Base-by-base conservation (phyloP, 768 basidiomycete species). In the Phylloporus arenicola region DNA sequence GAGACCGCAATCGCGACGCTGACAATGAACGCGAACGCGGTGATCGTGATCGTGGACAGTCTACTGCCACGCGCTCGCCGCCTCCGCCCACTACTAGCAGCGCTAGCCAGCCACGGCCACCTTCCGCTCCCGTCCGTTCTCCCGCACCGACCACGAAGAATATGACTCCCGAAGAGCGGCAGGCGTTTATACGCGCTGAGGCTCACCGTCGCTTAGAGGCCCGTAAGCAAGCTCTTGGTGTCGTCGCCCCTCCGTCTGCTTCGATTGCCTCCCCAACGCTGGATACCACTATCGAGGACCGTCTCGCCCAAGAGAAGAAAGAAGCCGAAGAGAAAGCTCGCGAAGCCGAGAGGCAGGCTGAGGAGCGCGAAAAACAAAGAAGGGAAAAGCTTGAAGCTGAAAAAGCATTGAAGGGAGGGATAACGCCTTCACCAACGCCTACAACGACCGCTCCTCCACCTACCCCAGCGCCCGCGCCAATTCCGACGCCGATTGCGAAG, bases 301-400 rank as follows among this genome's bases (percentile, higher is more conserved):
- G 94, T 10, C 76, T 98, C 6, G 83, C 80, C 33, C 76, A 83
- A 58, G 95, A 98, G 62, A 88, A 86, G 74, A 83, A 79, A 63
- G 95, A 96, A 63, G 94, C 94, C 0, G 93, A 92, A 56, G 88
- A 91, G 64, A 91, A 88, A 65, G 81, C 80, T 0, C 78, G 75
- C 49, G 71, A 76, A 43, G 93, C 92, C 0, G 93, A 96, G 66
- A 77, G 77, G 54, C 83, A 88, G 58, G 86, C 87, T 2, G 86
- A 86, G 56, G 88, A 88, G 53, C 75, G 93, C 49, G 90, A 92
- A 60, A 75, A 76, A 43, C 65, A 80, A 37, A 76, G 95, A 40
- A 76, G 72, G 55, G 86, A 88, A 57, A 75, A 89, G 45, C 64
- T 98, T 34, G 88, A 87, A 40, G 79, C 75, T 31, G 92, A 89